Conservation (phyloP, 1,284 basidiomycete species). For the Salmacisia buchloeana region DNA sequence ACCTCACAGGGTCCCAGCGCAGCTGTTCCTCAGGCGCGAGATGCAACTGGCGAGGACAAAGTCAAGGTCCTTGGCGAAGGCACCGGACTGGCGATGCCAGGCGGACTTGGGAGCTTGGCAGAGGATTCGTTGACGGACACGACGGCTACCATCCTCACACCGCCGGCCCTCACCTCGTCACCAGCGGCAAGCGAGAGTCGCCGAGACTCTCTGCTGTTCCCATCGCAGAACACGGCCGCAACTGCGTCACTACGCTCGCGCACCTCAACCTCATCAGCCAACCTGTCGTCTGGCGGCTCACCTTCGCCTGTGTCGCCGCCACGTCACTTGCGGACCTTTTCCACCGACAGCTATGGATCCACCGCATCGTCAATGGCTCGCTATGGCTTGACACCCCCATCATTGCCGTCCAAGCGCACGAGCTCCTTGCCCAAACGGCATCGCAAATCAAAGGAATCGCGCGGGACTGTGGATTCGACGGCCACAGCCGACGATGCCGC, state of each 20-base stretch:
- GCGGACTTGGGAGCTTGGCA: neutral
- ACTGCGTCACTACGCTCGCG: no score
- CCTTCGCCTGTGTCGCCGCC: no score
- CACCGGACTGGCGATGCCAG: neutral
- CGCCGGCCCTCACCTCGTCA: no score
- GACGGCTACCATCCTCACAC: no score
- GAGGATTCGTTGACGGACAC: no score
- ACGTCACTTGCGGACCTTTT: neutral
- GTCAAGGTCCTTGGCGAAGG: neutral
- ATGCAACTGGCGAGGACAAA: no score
- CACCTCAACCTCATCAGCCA: neutral
- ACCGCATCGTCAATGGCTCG: conserved; percentile 1
- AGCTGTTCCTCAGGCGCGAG: no score
- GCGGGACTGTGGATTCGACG: neutral
- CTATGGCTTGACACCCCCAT: neutral
- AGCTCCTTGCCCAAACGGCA: conserved; percentile 3
- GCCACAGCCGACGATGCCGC: neutral
- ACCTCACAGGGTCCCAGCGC: neutral
- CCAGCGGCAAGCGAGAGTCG: no score
- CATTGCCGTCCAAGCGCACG: neutral
- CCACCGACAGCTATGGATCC: conserved; percentile 6
- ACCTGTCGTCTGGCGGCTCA: neutral
- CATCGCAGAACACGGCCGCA: no score
- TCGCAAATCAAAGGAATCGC: neutral
- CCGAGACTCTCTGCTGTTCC: no score